Evolutionary conservation across 2,329 filamentous ascomycete genomes (phyloP), one percentile per base, ranked within the genome.

Genomic region (Fusarium sterilihyphosum): DNA sequence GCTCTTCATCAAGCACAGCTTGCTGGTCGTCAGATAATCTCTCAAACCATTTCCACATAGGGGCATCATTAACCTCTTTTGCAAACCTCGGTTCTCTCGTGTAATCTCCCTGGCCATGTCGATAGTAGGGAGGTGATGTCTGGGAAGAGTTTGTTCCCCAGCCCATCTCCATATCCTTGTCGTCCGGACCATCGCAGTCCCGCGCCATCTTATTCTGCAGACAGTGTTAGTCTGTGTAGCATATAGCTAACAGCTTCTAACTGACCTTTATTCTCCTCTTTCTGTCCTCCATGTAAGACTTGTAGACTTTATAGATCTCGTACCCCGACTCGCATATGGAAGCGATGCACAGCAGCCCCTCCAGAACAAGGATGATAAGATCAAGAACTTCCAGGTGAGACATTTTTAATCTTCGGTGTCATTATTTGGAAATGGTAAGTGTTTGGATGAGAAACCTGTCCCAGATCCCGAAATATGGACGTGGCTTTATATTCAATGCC

Each of bases 61-160:
- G 2, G 33, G 33, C 33, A 8, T 35, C 3, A 0, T 35, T 0
- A 8, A 8, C 33, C 7, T 1, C 33, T 24, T 5, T 17, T 44
- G 16, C 12, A 44, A 44, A 0, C 7, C 17, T 9, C 6, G 11
- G 6, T 46, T 46, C 24, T 46, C 24, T 13, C 8, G 10, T 8
- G 17, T 46, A 6, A 46, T 26, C 11, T 46, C 7, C n/a, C 7
- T 26, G 33, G 0, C 33, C 33, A 35, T 16, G 33, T 35, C 33
- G 1, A 47, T 47, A 22, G 8, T 22, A 29, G 18, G 13, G 13
- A 29, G 20, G 18, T 31, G 13, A 8, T 31, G 14, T n/a, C 20
- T 6, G 16, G 20, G 13, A n/a, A 16, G 20, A 31, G 6, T 49
- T 17, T 49, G 13, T 7, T 49, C 9, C 13, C 46, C 26, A 29